These are phyloP conservation scores for Przewalskia tangutica DNA, from an alignment of 257 asterid genomes.

Conservation along the genomic window DNA sequence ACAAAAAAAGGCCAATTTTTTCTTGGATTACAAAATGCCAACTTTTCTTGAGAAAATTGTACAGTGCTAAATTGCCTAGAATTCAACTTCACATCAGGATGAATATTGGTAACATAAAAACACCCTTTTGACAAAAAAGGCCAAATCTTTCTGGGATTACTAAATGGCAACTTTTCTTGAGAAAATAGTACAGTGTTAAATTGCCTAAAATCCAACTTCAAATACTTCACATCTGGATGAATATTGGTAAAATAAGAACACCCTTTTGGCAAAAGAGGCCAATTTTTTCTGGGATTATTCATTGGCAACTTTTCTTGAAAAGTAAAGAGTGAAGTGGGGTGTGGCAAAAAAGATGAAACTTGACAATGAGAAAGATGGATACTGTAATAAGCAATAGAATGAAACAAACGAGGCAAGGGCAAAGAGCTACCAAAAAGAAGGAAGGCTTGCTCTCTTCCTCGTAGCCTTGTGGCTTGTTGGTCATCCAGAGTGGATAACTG, in stretches of 20 bases:
- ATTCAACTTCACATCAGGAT: neutral
- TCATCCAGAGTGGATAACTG: conserved; percentile 1
- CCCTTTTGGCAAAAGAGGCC: neutral
- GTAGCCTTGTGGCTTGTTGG: conserved; percentile 19
- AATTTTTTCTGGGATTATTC: neutral
- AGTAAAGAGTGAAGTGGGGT: conserved; percentile 66
- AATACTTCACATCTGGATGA: neutral
- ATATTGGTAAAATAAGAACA: neutral
- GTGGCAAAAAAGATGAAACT: conserved; percentile 69
- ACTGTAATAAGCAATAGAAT: conserved; percentile 36
- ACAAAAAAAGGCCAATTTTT: neutral
- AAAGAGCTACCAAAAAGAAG: conserved; percentile 55
- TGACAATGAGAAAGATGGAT: conserved; percentile 39
- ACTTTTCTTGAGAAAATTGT: conserved; percentile 32
- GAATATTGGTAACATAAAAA: neutral
- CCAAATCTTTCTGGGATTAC: neutral
- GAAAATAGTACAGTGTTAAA: conserved; percentile 19
- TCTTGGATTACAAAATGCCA: conserved; percentile 24
- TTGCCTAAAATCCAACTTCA: neutral
- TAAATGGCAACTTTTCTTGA: conserved; percentile 49
- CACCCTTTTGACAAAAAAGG: neutral
- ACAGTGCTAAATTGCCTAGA: conserved; percentile 5
- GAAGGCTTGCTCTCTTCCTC: conserved; percentile 30
- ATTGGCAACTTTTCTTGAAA: conserved; percentile 53
- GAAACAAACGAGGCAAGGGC: conserved; percentile 66